These are phyloP conservation scores for Chlamydomonas sp. DNA, from an alignment of 139 green algal genomes.

Conservation along the genomic window DNA sequence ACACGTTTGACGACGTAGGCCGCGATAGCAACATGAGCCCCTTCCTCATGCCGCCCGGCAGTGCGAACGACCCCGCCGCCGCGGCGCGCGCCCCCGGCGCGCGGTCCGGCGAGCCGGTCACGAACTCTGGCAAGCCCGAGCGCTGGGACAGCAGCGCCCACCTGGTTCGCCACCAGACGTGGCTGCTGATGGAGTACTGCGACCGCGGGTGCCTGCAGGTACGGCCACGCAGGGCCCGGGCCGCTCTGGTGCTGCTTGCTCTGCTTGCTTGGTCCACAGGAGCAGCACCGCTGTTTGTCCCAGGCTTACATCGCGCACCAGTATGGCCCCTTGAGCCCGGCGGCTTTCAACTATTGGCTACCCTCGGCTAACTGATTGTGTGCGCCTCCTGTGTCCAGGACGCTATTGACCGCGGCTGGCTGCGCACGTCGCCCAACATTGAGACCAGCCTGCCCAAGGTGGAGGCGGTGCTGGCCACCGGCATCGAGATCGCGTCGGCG, in stretches of 20 bases:
- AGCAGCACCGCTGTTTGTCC: too few species aligned
- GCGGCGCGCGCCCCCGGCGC: not conserved
- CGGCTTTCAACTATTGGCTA: not conserved
- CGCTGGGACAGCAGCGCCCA: not conserved
- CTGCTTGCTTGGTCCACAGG: too few species aligned
- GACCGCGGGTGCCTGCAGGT: conserved; percentile 40
- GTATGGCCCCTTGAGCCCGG: too few species aligned
- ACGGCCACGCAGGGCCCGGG: not conserved
- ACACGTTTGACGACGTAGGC: conserved; percentile 14
- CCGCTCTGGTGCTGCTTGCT: too few species aligned
- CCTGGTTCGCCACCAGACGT: conserved; percentile 32
- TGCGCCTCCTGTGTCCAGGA: not conserved
- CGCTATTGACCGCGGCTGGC: conserved; percentile 38
- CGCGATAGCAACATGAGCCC: conserved; percentile 24
- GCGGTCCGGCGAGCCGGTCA: not conserved
- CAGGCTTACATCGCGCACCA: too few species aligned
- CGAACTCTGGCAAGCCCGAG: not conserved
- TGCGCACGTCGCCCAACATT: not conserved
- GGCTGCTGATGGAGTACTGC: conserved; percentile 42
- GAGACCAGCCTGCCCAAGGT: conserved; percentile 16
- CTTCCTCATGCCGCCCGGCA: conserved; percentile 30
- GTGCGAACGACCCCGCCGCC: not conserved
- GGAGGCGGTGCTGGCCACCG: conserved; percentile 33
- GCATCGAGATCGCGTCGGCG: conserved; percentile 40
- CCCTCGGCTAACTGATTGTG: too few species aligned